Evolutionary conservation across 495 filamentous ascomycete species (phyloP).

Genomic region (Rostrohypoxylon terebratum): DNA sequence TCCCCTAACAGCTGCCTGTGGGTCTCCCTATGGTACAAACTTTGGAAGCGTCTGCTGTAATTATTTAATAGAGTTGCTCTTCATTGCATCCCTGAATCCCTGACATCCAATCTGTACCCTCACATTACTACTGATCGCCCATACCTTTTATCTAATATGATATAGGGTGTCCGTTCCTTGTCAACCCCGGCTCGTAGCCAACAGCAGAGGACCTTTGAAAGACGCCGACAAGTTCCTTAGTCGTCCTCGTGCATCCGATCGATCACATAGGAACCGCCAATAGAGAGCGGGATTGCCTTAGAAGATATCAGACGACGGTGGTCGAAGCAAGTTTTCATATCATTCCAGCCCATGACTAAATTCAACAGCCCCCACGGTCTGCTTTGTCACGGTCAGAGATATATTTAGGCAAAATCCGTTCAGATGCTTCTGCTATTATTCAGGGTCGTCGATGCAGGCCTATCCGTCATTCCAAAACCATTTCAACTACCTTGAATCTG

Average conservation of each 20-base stretch:
- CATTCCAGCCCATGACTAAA: conserved; percentile 1
- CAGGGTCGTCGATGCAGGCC: not conserved
- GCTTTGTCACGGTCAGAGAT: not conserved
- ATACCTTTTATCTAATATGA: no score
- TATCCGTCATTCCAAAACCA: no score
- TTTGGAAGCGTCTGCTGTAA: no score
- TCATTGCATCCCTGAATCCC: no score
- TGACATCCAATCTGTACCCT: no score
- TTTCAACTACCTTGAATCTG: not conserved
- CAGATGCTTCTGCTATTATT: not conserved
- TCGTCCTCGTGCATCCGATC: not conserved
- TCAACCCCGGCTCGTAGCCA: no score
- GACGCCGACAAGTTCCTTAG: not conserved
- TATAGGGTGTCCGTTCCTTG: no score
- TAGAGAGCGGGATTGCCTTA: not conserved
- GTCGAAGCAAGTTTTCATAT: not conserved
- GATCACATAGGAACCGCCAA: not conserved
- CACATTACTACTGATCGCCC: no score
- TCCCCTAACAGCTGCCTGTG: no score
- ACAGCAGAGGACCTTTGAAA: no score
- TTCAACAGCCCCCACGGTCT: not conserved
- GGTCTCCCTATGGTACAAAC: no score
- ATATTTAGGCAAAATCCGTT: conserved; percentile 3
- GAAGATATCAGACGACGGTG: not conserved
- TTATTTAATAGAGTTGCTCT: no score